Evolutionary conservation across 805 yeast genomes (phyloP).

Genomic region (Saturnispora hagleri): DNA sequence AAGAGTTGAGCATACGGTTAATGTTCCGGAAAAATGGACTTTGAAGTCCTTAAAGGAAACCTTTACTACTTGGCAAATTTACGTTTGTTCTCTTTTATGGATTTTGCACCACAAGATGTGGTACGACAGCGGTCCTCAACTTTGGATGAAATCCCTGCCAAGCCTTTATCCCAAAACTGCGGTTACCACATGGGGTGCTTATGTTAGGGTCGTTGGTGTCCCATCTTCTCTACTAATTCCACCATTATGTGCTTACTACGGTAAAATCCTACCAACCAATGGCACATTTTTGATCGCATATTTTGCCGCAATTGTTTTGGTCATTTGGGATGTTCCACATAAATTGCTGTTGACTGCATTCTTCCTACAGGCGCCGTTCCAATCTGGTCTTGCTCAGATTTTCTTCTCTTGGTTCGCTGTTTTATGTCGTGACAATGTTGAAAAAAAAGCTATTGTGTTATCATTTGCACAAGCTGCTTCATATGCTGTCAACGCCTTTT

Average conservation of each 20-base stretch:
- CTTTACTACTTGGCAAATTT: conserved; percentile 34
- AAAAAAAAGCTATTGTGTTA: conserved; percentile 17
- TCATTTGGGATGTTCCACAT: conserved; percentile 12
- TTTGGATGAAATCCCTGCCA: conserved; percentile 19
- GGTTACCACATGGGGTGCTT: conserved; percentile 16
- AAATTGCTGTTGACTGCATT: conserved; percentile 32
- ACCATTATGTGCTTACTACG: conserved; percentile 33
- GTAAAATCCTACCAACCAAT: conserved; percentile 13
- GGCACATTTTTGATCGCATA: conserved; percentile 7
- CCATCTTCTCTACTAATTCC: conserved; percentile 23
- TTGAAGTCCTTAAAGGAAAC: conserved; percentile 34
- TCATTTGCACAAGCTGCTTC: conserved; percentile 14
- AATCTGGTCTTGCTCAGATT: conserved; percentile 15
- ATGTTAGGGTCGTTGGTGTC: conserved; percentile 12
- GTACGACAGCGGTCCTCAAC: conserved; percentile 21
- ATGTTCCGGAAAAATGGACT: conserved; percentile 34
- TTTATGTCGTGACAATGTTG: conserved; percentile 17
- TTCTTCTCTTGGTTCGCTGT: conserved; percentile 17
- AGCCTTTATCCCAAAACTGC: conserved; percentile 8
- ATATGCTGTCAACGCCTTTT: conserved; percentile 16
- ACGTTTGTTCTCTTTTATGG: conserved; percentile 17
- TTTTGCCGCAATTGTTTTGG: conserved; percentile 11
- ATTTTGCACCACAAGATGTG: conserved; percentile 28
- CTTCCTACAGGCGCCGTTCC: conserved; percentile 23
- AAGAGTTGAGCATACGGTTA: conserved; percentile 28